Percentiles rank a stretch among this genome's conserved stretches.
phyloP scores from a whole-genome alignment of 768 basidiomycete species.

The Suillus occidentalis region DNA sequence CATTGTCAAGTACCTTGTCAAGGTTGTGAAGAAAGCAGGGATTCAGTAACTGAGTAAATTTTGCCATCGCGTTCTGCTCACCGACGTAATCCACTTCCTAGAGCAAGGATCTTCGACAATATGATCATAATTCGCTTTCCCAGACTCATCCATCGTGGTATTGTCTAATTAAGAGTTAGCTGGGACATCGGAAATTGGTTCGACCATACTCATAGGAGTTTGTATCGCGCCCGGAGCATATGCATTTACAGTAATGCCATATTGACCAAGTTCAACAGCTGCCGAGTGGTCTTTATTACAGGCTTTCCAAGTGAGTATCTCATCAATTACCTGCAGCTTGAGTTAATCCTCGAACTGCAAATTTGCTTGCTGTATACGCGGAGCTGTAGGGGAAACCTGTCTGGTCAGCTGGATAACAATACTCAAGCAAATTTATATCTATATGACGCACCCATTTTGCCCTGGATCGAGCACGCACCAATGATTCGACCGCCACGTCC shows the following conservation, averaged over 20 bases:
- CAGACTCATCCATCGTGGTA: slow-evolving; percentile 14
- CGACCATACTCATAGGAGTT: slow-evolving; percentile 31
- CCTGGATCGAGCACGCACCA: slow-evolving; percentile 21
- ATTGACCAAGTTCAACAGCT: slow-evolving; percentile 32
- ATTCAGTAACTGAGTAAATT: neutral
- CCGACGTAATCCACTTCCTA: slow-evolving; percentile 23
- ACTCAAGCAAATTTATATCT: neutral
- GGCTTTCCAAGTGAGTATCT: neutral
- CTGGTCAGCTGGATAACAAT: neutral
- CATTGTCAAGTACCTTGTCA: slow-evolving; percentile 12
- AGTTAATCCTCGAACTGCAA: slow-evolving; percentile 41
- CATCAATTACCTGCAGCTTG: slow-evolving; percentile 35
- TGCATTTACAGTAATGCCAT: slow-evolving; percentile 41
- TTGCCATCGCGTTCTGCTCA: slow-evolving; percentile 16
- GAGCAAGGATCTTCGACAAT: slow-evolving; percentile 6
- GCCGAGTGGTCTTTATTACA: neutral
- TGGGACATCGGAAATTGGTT: no score
- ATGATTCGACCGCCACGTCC: slow-evolving; percentile 40
- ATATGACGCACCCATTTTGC: slow-evolving; percentile 12
- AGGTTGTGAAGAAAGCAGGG: slow-evolving; percentile 1
- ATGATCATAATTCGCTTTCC: neutral
- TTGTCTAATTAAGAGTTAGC: slow-evolving; percentile 12
- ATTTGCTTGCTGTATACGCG: slow-evolving; percentile 40
- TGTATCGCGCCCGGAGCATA: slow-evolving; percentile 39
- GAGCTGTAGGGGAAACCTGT: slow-evolving; percentile 11